Evolutionary conservation across 75 land plant genomes (phyloP).

Genomic region (Sequoiadendron giganteum): DNA sequence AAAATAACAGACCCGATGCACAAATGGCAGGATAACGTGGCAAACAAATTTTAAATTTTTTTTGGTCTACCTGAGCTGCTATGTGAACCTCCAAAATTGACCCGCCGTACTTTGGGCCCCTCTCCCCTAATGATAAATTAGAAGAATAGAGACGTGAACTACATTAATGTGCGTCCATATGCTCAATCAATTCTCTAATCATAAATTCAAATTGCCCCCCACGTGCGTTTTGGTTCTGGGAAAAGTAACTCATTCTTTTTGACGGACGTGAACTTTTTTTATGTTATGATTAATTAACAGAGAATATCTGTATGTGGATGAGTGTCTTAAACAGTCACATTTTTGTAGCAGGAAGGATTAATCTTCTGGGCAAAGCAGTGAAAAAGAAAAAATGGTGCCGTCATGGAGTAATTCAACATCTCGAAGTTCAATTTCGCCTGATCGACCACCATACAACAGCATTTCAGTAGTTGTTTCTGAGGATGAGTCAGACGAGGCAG

Average conservation of each 20-base stretch:
- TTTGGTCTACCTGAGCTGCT: no score
- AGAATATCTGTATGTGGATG: neutral
- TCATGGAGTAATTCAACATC: conserved; percentile 5
- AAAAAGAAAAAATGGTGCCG: neutral
- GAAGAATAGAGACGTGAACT: no score
- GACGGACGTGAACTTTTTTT: neutral
- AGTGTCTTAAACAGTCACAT: neutral
- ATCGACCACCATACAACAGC: neutral
- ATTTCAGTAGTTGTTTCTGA: conserved; percentile 7
- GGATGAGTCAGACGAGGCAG: conserved; percentile 3
- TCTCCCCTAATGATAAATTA: no score
- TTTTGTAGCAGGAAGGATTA: no score
- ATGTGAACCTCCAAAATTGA: no score
- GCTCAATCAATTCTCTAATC: no score
- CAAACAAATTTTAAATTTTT: no score
- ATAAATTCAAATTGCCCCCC: no score
- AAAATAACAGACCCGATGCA: no score
- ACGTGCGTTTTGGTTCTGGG: neutral
- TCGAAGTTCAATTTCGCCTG: conserved; percentile 1
- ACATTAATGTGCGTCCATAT: no score
- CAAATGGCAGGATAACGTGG: no score
- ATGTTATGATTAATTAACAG: neutral
- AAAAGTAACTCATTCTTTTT: neutral
- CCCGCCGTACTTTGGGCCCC: no score
- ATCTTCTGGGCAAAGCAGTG: neutral